phyloP scores from a whole-genome alignment of 345 rosid genomes.

The Pistacia integerrima region DNA sequence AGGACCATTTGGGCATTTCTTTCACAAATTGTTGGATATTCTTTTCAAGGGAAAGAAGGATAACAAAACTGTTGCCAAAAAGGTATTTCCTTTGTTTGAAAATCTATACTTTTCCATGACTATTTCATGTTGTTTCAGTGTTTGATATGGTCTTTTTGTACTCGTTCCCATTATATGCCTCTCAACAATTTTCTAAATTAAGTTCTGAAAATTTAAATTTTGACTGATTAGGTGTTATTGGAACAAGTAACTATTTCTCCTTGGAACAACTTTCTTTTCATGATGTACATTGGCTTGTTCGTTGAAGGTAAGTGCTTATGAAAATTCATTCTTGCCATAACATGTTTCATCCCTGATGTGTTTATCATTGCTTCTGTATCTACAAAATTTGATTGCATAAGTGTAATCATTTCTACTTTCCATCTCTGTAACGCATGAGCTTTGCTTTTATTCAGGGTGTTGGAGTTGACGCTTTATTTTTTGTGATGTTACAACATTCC shows the following conservation, averaged over 20 bases:
- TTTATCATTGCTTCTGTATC: no score
- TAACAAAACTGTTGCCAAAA: conserved; percentile 73
- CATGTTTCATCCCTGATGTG: background rate
- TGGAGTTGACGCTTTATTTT: background rate
- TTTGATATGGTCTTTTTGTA: background rate
- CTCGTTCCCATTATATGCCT: background rate
- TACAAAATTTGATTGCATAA: background rate
- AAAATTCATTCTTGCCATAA: background rate
- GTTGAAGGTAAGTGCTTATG: conserved; percentile 62
- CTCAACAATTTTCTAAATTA: background rate
- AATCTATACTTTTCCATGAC: background rate
- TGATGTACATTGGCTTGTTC: conserved; percentile 87
- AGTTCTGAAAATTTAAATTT: background rate
- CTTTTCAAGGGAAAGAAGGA: conserved; percentile 77
- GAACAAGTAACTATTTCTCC: conserved; percentile 85
- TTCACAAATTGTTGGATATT: conserved; percentile 79
- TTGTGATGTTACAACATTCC: background rate
- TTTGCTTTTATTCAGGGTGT: background rate
- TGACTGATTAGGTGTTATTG: conserved; percentile 63
- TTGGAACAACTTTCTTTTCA: conserved; percentile 85
- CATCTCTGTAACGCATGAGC: background rate
- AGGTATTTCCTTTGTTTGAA: conserved; percentile 40
- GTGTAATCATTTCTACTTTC: background rate
- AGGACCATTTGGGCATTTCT: conserved; percentile 91
- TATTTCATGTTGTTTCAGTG: background rate